Conservation (phyloP, 164 flowering plant genomes). For the Dillenia suffruticosa region DNA sequence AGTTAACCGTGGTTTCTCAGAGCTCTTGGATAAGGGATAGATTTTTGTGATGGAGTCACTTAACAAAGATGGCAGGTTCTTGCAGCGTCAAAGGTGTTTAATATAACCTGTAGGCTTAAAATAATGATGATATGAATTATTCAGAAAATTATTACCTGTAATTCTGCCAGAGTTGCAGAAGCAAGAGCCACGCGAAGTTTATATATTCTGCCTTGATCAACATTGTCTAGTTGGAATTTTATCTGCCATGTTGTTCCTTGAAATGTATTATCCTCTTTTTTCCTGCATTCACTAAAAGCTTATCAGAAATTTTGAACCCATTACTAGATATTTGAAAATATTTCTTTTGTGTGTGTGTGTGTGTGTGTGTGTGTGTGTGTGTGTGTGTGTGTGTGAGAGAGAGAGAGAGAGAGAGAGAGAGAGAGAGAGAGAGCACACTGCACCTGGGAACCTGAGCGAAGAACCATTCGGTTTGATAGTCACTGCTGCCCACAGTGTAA, state of each 20-base stretch:
- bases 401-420: too few relatives aligned
- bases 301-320: too few relatives aligned
- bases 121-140: too few relatives aligned
- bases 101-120: too few relatives aligned
- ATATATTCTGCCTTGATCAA: constrained; percentile 15
- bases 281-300: constrained; percentile 20
- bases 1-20: background rate
- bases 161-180: constrained; percentile 21
- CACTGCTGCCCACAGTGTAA: constrained; percentile 30
- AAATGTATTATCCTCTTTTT: constrained; percentile 28
- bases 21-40: too few relatives aligned
- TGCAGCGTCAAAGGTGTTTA: too few relatives aligned
- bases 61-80: too few relatives aligned
- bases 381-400: too few relatives aligned
- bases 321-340: too few relatives aligned
- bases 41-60: background rate
- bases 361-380: too few relatives aligned
- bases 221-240: constrained; percentile 18
- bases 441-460: constrained; percentile 67
- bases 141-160: constrained; percentile 14
- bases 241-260: constrained; percentile 56
- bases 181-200: constrained; percentile 28
- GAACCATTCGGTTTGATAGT: constrained; percentile 46
- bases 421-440: too few relatives aligned
- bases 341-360: too few relatives aligned